A percentile compares a stretch with the other conserved stretches of the same genome.
phyloP scores from a whole-genome alignment of 108 stramenopile species.

The Conticribra guillardii region DNA sequence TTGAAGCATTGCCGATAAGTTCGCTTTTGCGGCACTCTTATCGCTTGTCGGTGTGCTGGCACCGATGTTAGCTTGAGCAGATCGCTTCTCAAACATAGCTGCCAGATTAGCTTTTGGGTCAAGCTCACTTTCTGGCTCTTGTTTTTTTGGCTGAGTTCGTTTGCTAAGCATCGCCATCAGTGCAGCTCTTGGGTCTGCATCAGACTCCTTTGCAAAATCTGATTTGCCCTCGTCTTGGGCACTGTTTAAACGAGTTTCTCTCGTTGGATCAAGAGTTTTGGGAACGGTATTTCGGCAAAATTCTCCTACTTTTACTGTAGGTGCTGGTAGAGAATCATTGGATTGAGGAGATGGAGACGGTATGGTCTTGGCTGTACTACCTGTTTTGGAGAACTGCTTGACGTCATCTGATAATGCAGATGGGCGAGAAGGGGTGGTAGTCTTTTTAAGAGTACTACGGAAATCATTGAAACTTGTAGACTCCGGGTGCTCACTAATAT shows the following conservation, averaged over 20 bases:
- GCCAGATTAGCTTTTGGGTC: slow-evolving; percentile 3
- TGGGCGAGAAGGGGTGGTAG: not conserved
- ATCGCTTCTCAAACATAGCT: not conserved
- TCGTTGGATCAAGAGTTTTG: too few species aligned
- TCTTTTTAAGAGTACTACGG: not conserved
- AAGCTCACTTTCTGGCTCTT: not conserved
- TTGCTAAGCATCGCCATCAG: slow-evolving; percentile 69
- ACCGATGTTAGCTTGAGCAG: not conserved
- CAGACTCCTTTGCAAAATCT: slow-evolving; percentile 5
- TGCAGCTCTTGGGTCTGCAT: slow-evolving; percentile 49
- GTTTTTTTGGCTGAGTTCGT: slow-evolving; percentile 10
- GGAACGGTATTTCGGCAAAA: too few species aligned
- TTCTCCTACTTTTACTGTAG: too few species aligned
- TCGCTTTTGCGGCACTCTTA: slow-evolving; percentile 1
- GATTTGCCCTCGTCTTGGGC: not conserved
- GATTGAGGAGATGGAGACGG: too few species aligned
- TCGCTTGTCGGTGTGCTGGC: not conserved
- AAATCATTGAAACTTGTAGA: not conserved
- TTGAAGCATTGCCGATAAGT: not conserved
- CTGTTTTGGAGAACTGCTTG: too few species aligned
- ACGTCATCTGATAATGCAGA: too few species aligned
- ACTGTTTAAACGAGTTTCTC: too few species aligned
- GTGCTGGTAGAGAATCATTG: too few species aligned
- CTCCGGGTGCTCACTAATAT: too few species aligned
- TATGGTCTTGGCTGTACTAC: too few species aligned